Percentiles rank a stretch among this genome's conserved stretches.
phyloP scores from a whole-genome alignment of 306 rosid species.

The Castanea mollissima region DNA sequence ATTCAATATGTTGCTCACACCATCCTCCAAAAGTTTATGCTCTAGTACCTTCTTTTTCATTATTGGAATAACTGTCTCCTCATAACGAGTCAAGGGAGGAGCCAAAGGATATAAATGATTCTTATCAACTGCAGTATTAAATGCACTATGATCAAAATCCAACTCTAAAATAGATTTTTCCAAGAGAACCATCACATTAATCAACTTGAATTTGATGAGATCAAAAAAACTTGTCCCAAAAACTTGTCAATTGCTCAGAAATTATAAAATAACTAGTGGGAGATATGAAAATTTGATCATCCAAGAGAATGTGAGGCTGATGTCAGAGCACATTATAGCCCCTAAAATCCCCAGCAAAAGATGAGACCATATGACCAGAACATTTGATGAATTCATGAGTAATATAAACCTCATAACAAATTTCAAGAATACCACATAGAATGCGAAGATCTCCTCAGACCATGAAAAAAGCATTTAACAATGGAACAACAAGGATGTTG shows the following conservation, averaged over 20 bases:
- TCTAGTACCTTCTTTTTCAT: constrained; percentile 45
- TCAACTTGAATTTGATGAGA: neutral
- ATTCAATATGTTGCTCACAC: constrained; percentile 39
- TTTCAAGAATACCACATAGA: neutral
- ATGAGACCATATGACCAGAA: neutral
- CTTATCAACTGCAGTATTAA: constrained; percentile 52
- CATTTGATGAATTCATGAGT: neutral
- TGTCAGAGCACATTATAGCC: neutral
- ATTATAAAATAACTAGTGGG: neutral
- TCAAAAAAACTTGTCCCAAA: neutral
- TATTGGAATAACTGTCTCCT: constrained; percentile 34
- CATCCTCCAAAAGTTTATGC: constrained; percentile 34
- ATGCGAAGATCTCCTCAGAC: neutral
- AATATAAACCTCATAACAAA: neutral
- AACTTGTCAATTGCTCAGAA: neutral
- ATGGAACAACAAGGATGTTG: neutral
- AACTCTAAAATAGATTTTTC: neutral
- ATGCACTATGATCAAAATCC: neutral
- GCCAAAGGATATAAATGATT: constrained; percentile 42
- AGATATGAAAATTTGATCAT: neutral
- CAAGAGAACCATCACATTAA: neutral
- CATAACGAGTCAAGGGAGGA: constrained; percentile 55
- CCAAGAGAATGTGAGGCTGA: neutral
- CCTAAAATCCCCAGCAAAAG: neutral
- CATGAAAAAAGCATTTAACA: neutral